Conservation (phyloP, 1,284 basidiomycete genomes). For the Afroboletus lepidellus region DNA sequence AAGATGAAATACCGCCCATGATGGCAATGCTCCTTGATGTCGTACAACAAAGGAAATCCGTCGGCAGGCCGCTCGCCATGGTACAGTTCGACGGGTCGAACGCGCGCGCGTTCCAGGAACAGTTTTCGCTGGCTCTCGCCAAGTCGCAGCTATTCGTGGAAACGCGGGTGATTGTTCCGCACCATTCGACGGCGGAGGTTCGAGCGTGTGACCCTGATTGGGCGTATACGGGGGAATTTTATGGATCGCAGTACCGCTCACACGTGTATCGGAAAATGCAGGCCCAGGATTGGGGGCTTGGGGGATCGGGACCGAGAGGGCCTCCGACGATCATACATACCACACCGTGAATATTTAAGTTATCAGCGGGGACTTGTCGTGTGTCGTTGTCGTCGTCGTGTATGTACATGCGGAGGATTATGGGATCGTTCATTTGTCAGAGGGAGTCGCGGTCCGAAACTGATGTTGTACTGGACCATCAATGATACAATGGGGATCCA, state of each 20-base stretch:
- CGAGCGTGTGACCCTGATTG: conserved; percentile 27
- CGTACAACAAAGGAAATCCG: conserved; percentile 32
- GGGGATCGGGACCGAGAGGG: conserved; percentile 26
- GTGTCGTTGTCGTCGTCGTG: conserved; percentile 1
- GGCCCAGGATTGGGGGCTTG: conserved; percentile 28
- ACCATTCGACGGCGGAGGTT: conserved; percentile 18
- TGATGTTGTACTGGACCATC: no score
- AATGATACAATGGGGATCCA: conserved; percentile 12
- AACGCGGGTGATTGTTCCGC: conserved; percentile 21
- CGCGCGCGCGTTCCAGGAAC: conserved; percentile 28
- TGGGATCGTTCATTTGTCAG: background rate
- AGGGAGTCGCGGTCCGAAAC: background rate
- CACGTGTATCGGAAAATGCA: conserved; percentile 34
- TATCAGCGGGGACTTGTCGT: conserved; percentile 2
- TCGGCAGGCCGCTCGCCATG: conserved; percentile 27
- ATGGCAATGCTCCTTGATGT: conserved; percentile 34
- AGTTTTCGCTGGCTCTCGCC: conserved; percentile 23
- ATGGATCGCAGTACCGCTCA: conserved; percentile 31
- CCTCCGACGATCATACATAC: conserved; percentile 28
- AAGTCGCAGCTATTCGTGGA: conserved; percentile 31
- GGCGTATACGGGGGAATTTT: conserved; percentile 29
- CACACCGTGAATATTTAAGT: conserved; percentile 18
- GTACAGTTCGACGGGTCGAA: conserved; percentile 29
- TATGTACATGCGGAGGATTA: conserved; percentile 8
- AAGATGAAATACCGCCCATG: conserved; percentile 30